phyloP scores from a whole-genome alignment of 768 basidiomycete genomes.

The Mycena rebaudengoi region DNA sequence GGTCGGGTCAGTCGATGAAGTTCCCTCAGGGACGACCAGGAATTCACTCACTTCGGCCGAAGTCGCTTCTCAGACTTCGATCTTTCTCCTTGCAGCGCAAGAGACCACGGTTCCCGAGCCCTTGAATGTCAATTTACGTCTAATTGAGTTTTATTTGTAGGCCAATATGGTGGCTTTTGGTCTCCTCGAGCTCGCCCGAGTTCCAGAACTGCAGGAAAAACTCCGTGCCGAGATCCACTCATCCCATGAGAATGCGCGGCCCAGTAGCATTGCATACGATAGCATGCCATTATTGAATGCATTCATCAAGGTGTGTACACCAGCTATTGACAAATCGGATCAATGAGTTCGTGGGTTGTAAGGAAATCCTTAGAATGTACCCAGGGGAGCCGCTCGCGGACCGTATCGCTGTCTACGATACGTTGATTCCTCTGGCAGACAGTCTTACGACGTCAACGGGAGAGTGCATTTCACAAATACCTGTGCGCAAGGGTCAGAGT shows the following conservation, averaged over 20 bases:
- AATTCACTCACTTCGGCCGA: not conserved
- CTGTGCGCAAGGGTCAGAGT: conserved; percentile 8
- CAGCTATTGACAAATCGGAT: not conserved
- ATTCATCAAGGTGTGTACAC: conserved; percentile 13
- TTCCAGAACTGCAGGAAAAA: not conserved
- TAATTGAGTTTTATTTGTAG: not conserved
- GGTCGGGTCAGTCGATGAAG: not conserved
- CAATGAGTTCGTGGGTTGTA: no score
- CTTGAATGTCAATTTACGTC: no score
- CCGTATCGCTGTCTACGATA: not conserved
- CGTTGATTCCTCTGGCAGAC: not conserved
- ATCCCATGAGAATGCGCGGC: not conserved
- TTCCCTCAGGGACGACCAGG: not conserved
- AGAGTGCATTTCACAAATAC: not conserved
- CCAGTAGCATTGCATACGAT: not conserved
- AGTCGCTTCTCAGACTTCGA: not conserved
- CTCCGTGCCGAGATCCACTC: conserved; percentile 7
- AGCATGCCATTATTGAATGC: conserved; percentile 17
- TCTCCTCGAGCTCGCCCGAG: conserved; percentile 2
- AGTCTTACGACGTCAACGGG: not conserved
- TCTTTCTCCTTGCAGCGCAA: conserved; percentile 12
- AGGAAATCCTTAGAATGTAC: conserved; percentile 22
- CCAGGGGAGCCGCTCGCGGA: conserved; percentile 4
- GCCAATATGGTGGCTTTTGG: conserved; percentile 9
- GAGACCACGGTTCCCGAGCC: conserved; percentile 10